Evolutionary conservation across 2,329 filamentous ascomycete genomes (phyloP).

Genomic region (Xylaria sp.): DNA sequence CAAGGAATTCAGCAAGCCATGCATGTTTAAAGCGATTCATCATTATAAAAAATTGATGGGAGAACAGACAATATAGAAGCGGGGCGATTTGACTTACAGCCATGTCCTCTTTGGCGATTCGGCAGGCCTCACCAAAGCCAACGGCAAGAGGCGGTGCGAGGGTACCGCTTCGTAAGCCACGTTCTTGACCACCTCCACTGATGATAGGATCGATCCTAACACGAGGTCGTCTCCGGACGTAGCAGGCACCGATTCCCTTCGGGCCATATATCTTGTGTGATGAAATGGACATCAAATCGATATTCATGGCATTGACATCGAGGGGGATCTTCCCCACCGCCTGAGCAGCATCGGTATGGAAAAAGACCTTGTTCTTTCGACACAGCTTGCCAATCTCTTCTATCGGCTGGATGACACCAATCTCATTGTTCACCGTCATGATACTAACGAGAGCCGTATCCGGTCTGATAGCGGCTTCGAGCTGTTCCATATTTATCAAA

Average conservation of each 20-base stretch:
- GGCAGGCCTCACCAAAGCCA: constrained; percentile 94
- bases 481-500: constrained; percentile 82
- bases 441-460: constrained; percentile 94
- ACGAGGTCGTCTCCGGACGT: constrained; percentile 88
- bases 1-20: constrained; percentile 88
- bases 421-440: constrained; percentile 99
- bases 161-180: constrained; percentile 93
- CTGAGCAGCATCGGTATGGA: constrained; percentile 96
- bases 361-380: constrained; percentile 91
- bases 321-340: constrained; percentile 98
- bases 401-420: constrained; percentile 97
- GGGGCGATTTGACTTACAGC: constrained; percentile 69
- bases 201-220: constrained; percentile 97
- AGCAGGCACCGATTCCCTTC: constrained; percentile 96
- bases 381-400: constrained; percentile 94
- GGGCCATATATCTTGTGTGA: constrained; percentile 99
- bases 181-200: constrained; percentile 93
- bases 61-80: constrained; percentile 19
- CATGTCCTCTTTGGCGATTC: constrained; percentile 90
- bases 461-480: constrained; percentile 88
- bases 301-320: constrained; percentile 97
- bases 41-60: constrained; percentile 57
- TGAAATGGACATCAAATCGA: constrained; percentile 98
- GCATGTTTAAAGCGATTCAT: constrained; percentile 89
- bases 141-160: constrained; percentile 88